Conservation (phyloP, 2,329 filamentous ascomycete species). For the Hypoxylon rubiginosum region DNA sequence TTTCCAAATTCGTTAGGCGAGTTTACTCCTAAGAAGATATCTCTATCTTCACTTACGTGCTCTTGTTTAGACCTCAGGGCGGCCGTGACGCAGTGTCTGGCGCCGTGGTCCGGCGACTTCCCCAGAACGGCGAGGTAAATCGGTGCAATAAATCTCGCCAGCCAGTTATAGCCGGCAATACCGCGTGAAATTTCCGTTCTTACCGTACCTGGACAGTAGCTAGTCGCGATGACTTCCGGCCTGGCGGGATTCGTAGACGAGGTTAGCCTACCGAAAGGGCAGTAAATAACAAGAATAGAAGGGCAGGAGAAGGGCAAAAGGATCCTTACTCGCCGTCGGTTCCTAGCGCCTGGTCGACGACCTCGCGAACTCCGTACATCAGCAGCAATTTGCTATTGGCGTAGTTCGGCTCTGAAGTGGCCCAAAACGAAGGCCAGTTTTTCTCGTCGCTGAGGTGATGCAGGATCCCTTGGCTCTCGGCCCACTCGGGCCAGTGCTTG, state of each 20-base stretch:
- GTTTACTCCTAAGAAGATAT: background rate
- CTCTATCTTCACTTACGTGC: background rate
- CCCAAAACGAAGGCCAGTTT: background rate
- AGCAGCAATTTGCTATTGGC: background rate
- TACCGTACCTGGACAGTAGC: background rate
- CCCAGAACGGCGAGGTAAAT: background rate
- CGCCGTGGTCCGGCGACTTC: background rate
- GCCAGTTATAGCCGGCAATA: background rate
- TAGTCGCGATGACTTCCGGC: background rate
- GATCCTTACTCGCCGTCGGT: background rate
- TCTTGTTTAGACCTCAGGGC: background rate
- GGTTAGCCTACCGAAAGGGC: background rate
- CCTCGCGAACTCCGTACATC: background rate
- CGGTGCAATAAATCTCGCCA: background rate
- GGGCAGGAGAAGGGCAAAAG: background rate
- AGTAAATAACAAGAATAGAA: background rate
- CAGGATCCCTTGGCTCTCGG: background rate
- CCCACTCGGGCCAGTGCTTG: background rate
- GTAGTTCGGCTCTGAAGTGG: background rate
- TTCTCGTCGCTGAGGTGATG: background rate
- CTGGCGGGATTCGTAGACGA: background rate
- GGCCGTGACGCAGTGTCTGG: background rate
- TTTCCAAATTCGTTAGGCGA: background rate
- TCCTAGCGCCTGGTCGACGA: background rate
- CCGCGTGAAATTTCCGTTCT: background rate